A percentile compares a stretch with the other conserved stretches of the same genome.
Evolutionary conservation across 192 early-diverging fungal genomes (phyloP).

Genomic region (Coemansia sp.): DNA sequence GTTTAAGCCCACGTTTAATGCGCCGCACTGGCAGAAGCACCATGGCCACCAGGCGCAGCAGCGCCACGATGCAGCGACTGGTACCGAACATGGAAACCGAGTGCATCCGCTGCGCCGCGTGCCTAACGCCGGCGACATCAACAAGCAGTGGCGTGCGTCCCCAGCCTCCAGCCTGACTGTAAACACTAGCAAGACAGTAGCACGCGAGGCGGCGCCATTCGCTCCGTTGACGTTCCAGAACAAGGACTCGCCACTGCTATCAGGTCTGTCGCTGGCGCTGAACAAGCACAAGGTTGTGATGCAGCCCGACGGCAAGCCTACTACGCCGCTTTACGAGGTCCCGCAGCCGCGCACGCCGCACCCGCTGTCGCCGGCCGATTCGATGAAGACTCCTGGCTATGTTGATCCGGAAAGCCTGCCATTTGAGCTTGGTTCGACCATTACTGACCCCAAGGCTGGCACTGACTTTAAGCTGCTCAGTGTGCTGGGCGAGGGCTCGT

Average conservation of each 20-base stretch:
- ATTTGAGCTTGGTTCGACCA: conserved; percentile 50
- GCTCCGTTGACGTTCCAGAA: conserved; percentile 52
- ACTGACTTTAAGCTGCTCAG: conserved; percentile 49
- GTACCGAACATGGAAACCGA: conserved; percentile 14
- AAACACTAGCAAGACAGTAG: conserved; percentile 21
- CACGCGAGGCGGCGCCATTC: conserved; percentile 15
- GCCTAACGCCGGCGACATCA: conserved; percentile 45
- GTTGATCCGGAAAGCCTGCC: conserved; percentile 51
- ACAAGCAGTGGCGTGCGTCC: conserved; percentile 51
- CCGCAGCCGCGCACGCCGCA: conserved; percentile 48
- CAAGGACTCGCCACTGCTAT: conserved; percentile 41
- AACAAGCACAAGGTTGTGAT: conserved; percentile 31
- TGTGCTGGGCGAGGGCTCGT: conserved; percentile 72
- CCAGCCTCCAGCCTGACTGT: conserved; percentile 15
- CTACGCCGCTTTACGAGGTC: conserved; percentile 29
- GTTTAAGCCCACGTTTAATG: conserved; percentile 33
- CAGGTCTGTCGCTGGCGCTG: conserved; percentile 49
- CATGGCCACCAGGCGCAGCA: conserved; percentile 33
- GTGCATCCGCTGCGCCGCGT: conserved; percentile 36
- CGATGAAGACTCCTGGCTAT: conserved; percentile 53
- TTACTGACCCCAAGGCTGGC: conserved; percentile 46
- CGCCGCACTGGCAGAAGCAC: conserved; percentile 48
- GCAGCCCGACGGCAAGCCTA: conserved; percentile 14
- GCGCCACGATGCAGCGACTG: conserved; percentile 9
- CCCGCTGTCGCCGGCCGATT: conserved; percentile 47